Evolutionary conservation across 1,284 basidiomycete genomes (phyloP), one percentile per base, ranked within the genome.

Genomic region (Phellopilus nigrolimitatus): DNA sequence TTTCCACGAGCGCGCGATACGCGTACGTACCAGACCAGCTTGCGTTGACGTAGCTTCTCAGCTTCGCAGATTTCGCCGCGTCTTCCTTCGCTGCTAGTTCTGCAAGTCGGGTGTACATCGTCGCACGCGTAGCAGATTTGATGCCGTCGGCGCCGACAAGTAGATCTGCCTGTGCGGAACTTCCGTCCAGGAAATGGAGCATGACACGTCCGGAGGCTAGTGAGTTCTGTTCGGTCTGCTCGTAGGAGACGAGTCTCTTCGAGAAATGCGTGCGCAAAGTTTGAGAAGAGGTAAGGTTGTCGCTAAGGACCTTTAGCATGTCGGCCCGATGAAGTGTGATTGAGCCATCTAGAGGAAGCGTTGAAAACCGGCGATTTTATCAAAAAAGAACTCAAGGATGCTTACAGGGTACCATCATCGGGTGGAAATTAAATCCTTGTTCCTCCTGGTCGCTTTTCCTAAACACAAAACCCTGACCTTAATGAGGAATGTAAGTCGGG

Each of bases 61-160:
- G 58, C 2, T 27, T 10, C 47, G 24, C 39, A 31, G 37, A 40
- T 17, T 33, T 13, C 15, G 30, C 46, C 13, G n/a, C 22, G 17
- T 41, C 36, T 12, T 21, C 30, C 13, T 39, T 34, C 56, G 59
- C 22, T 47, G 53, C 37, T 15, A 41, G 46, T 40, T 57, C 34
- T 30, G 63, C 60, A 51, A 60, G 52, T 39, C 59, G 55, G 12
- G 55, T 57, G 55, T 69, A 67, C 66, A 71, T 66, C 48, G 66
- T 62, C 12, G 56, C 53, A 12, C 72, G 67, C 19, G 66, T 64
- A 13, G 60, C 55, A 1, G 71, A 72, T 52, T 69, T 71, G 40
- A 76, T 67, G 7, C 73, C 74, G 56, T 76, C 73, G 13, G 70
- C 69, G 2, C 72, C 74, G 36, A 74, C 58, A n/a, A 75, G 64